Evolutionary conservation across 768 basidiomycete genomes (phyloP), one percentile per base, ranked within the genome.

Genomic region (Trametes cubensis): DNA sequence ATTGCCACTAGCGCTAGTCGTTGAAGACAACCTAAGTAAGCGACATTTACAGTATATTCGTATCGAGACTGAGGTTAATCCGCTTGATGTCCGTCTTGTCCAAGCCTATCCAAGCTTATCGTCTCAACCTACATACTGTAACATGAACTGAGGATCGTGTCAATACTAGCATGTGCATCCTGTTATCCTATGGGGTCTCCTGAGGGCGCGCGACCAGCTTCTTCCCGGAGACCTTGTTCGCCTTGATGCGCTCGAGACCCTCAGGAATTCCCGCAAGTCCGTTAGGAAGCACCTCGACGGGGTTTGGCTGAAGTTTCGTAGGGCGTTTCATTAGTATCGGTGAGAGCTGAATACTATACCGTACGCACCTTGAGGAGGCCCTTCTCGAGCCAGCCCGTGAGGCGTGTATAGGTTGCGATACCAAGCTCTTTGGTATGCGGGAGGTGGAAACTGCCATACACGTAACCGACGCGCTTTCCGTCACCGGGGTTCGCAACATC

Each of bases 161-260:
- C 28, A 28, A 28, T 28, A 28, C 28, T 4, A 28, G 28, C 28
- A 7, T 28, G 7, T 28, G n/a, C 28, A 7, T 28, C 34, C 34
- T 34, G 6, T 34, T 34, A 11, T 34, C 34, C 34, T 34, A 34
- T 7, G 30, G 2, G 25, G 75, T 77, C 47, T 81, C 77, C 57
- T 76, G 75, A 20, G 79, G 80, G 56, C 71, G 78, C 2, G 61
- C 76, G 14, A 83, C 72, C 30, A 83, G 66, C 66, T 83, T 83
- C 18, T 59, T 68, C 2, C 77, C 83, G 17, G 77, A 79, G 21
- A 81, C 72, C 58, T 77, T 61, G 11, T 76, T 72, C 2, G 63
- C 61, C 61, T 76, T 70, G 66, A 84, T 66, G 47, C 77, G 72
- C 66, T 75, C 72, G 48, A 85, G 66, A 14, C 78, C 84, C 14